Conservation (phyloP, 192 early-diverging fungal genomes). For the Lobosporangium transversale region DNA sequence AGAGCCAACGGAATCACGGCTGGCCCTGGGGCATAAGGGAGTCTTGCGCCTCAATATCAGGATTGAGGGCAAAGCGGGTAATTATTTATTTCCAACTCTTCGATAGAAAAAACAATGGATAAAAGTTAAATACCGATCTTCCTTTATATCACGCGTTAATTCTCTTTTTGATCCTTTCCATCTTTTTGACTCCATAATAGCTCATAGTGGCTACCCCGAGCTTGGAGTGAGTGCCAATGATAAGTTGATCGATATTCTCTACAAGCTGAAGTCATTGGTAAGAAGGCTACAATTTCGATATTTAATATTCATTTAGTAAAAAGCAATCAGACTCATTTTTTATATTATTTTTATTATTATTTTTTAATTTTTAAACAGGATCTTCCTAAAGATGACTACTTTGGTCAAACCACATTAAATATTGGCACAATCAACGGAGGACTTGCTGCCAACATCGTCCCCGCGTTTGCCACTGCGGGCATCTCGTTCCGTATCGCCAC, state of each 20-base stretch:
- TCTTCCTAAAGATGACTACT: constrained; percentile 45
- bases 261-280: constrained; percentile 50
- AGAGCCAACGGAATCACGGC: constrained; percentile 60
- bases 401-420: constrained; percentile 62
- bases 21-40: constrained; percentile 65
- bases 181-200: constrained; percentile 7
- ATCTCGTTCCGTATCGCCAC: constrained; percentile 59
- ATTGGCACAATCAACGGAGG: constrained; percentile 56
- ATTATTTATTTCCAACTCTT: neutral
- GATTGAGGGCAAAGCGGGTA: constrained; percentile 49
- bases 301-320: too few species aligned
- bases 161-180: too few species aligned
- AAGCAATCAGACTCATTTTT: too few species aligned
- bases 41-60: constrained; percentile 52
- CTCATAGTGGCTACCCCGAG: constrained; percentile 61
- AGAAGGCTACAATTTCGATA: too few species aligned
- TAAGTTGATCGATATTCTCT: constrained; percentile 53
- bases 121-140: too few species aligned
- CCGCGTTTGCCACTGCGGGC: constrained; percentile 51
- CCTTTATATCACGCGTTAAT: too few species aligned
- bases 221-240: constrained; percentile 56
- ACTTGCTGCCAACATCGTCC: constrained; percentile 61
- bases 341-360: neutral
- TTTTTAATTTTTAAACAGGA: constrained; percentile 36
- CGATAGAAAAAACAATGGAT: too few species aligned